These are phyloP conservation scores for Aspergillus saccharolyticus DNA, from an alignment of 495 filamentous ascomycete genomes.

Conservation along the genomic window DNA sequence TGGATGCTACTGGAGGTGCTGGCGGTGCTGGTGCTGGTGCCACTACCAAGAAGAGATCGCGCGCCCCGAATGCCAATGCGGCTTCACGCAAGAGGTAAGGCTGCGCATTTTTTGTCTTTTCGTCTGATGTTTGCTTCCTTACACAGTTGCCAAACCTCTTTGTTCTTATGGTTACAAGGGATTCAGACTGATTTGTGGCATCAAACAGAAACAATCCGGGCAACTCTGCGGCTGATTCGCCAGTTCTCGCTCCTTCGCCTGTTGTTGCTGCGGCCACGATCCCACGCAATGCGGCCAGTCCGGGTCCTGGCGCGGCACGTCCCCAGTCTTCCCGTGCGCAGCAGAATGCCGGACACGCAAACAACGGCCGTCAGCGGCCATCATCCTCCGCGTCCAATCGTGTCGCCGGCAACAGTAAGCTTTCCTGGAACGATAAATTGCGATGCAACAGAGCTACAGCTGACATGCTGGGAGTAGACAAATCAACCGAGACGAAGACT, in stretches of 20 bases:
- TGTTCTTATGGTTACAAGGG: neutral
- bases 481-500: conserved; percentile 32
- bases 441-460: no score
- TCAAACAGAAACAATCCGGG: conserved; percentile 44
- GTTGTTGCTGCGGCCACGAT: conserved; percentile 55
- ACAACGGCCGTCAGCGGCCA: conserved; percentile 52
- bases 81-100: conserved; percentile 67
- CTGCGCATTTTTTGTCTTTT: neutral
- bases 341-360: conserved; percentile 58
- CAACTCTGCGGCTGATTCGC: conserved; percentile 54
- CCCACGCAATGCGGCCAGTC: conserved; percentile 44
- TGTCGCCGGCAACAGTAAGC: conserved; percentile 25
- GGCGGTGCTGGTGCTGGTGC: conserved; percentile 53
- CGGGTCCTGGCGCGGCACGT: conserved; percentile 38
- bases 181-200: conserved; percentile 5
- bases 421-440: no score
- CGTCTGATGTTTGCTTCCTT: conserved; percentile 1
- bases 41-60: conserved; percentile 61
- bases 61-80: conserved; percentile 54
- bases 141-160: neutral
- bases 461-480: conserved; percentile 23
- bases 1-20: conserved; percentile 41
- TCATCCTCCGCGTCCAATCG: conserved; percentile 56
- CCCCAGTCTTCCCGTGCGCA: conserved; percentile 63
- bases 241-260: conserved; percentile 68